Conservation (phyloP, 1,284 basidiomycete species). For the Apiotrichum gracile region DNA sequence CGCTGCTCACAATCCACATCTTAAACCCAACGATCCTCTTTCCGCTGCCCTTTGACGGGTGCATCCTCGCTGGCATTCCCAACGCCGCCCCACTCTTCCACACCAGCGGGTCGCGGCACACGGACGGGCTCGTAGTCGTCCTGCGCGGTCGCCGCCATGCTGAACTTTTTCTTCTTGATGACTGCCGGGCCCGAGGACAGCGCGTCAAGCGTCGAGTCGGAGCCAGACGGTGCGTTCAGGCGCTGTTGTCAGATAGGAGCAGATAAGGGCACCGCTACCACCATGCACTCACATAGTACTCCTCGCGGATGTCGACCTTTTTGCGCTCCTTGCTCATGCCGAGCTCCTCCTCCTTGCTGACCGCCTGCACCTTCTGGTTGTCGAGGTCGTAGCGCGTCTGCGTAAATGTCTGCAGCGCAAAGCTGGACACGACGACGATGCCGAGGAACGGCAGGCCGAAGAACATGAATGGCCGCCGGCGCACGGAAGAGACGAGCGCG, state of each 20-base stretch:
- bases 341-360: conserved; percentile 78
- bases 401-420: conserved; percentile 74
- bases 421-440: conserved; percentile 82
- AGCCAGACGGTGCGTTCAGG: conserved; percentile 18
- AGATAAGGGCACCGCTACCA: too few species aligned
- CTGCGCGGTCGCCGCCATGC: conserved; percentile 27
- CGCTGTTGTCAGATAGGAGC: conserved; percentile 15
- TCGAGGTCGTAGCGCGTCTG: conserved; percentile 88
- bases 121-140: conserved; percentile 85
- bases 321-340: conserved; percentile 71
- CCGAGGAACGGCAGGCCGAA: conserved; percentile 85
- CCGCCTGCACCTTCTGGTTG: conserved; percentile 67
- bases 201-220: conserved; percentile 8
- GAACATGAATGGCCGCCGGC: conserved; percentile 49
- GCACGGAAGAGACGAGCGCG: conserved; percentile 28
- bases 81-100: conserved; percentile 85
- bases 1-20: too few species aligned
- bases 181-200: background rate
- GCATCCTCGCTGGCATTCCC: conserved; percentile 51
- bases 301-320: conserved; percentile 87
- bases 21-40: conserved; percentile 42
- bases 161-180: conserved; percentile 25
- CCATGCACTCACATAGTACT: conserved; percentile 89
- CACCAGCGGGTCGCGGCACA: conserved; percentile 70
- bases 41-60: conserved; percentile 37